Evolutionary conservation across 768 basidiomycete genomes (phyloP).

Genomic region (Hygrophorus russula): DNA sequence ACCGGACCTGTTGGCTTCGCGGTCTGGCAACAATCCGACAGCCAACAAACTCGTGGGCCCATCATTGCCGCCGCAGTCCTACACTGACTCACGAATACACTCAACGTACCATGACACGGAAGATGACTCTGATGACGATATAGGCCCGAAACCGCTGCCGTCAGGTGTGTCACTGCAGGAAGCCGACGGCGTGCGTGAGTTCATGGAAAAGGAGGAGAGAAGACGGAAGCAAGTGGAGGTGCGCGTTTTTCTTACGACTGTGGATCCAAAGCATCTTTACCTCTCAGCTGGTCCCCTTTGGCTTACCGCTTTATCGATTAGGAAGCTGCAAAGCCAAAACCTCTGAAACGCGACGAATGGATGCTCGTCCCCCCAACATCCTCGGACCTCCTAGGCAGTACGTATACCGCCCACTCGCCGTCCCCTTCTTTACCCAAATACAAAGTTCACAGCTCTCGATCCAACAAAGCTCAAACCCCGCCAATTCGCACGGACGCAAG

Average conservation of each 20-base stretch:
- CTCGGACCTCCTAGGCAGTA: conserved; percentile 70
- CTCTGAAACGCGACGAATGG: conserved; percentile 85
- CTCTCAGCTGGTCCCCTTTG: background rate
- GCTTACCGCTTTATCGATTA: conserved; percentile 13
- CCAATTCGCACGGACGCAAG: conserved; percentile 61
- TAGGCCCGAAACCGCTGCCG: conserved; percentile 76
- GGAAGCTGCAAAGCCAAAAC: conserved; percentile 74
- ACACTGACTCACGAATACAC: conserved; percentile 3
- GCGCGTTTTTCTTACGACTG: background rate
- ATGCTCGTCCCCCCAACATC: conserved; percentile 91
- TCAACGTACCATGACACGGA: conserved; percentile 24
- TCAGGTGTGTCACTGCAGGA: conserved; percentile 28
- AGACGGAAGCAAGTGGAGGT: conserved; percentile 61
- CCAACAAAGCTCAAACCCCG: conserved; percentile 73
- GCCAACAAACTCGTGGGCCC: background rate
- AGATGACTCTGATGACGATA: conserved; percentile 64
- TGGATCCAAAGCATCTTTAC: conserved; percentile 8
- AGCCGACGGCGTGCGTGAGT: conserved; percentile 65
- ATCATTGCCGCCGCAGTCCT: too few species aligned
- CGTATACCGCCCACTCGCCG: conserved; percentile 16
- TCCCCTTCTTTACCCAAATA: background rate
- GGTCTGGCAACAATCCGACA: background rate
- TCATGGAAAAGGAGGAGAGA: conserved; percentile 77
- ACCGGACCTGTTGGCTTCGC: conserved; percentile 44
- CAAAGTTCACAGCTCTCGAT: conserved; percentile 52